Evolutionary conservation across 345 rosid species (phyloP), one percentile per base, ranked within the genome.

Genomic region (Turritis glabra): DNA sequence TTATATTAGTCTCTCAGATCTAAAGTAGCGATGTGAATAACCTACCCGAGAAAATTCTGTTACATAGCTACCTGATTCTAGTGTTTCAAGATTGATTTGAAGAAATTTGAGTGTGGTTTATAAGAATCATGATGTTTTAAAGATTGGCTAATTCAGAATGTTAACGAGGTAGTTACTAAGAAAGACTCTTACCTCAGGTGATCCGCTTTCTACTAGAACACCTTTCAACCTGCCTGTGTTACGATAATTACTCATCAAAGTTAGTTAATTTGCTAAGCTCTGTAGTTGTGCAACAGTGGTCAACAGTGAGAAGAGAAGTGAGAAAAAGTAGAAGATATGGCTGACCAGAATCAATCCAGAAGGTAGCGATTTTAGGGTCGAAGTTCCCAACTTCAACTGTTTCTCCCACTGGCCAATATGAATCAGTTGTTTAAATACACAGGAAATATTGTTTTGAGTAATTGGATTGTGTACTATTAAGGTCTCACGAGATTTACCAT

Each of bases 311-410:
- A 52, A 63, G 19, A 8, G 10, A 33, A 56, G 57, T 54, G 53
- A 43, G 44, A 58, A 62, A 50, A n/a, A 1, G 64, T 50, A 7
- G 21, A 41, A 64, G 22, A 10, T 29, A 7, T 25, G 27, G 12
- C 22, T 77, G 86, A 91, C 99, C 97, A 73, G 89, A 81, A 55
- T 95, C 93, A 73, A 95, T 85, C 99, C 97, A 91, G 86, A 94
- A 91, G 10, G 97, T 90, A 35, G 93, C 92, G 17, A 91, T 87
- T 81, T 95, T 95, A 8, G 99, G 99, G 80, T 91, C 90, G 27
- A 95, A 91, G 67, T 87, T 88, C 11, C 97, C 97, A 9, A 95
- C 67, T 79, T 95, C 97, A 50, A 92, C 71, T 11, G 91, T 76
- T 83, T 95, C 99, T 69, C 97, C 99, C 75, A 85, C 99, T 95